Evolutionary conservation across 179 eudicot species (phyloP).

Genomic region (Amaranthus tricolor): DNA sequence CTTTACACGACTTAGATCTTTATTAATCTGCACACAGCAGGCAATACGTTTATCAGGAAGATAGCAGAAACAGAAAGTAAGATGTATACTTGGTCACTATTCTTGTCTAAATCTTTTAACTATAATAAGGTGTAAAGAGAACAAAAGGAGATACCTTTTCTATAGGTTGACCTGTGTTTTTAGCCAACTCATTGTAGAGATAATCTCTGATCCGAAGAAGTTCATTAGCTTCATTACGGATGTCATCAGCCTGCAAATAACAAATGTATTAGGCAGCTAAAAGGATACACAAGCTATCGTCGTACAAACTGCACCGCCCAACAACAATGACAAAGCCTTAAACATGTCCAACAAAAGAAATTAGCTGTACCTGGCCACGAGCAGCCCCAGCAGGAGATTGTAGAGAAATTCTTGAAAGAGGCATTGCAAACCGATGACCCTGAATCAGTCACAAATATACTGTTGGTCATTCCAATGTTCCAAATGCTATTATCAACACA

Average conservation of each 20-base stretch:
- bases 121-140: neutral
- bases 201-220: slow-evolving; percentile 78
- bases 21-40: slow-evolving; percentile 52
- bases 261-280: neutral
- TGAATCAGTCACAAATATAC: slow-evolving; percentile 19
- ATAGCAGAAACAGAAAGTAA: neutral
- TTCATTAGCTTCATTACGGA: slow-evolving; percentile 71
- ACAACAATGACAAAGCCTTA: no score
- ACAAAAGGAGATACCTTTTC: slow-evolving; percentile 52
- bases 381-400: slow-evolving; percentile 81
- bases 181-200: slow-evolving; percentile 69
- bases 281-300: neutral
- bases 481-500: neutral
- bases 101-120: neutral
- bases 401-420: slow-evolving; percentile 64
- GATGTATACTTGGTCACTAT: neutral
- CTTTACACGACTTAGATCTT: slow-evolving; percentile 62
- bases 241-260: slow-evolving; percentile 70
- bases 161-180: slow-evolving; percentile 78
- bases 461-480: neutral
- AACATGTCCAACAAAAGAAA: neutral
- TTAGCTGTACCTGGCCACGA: slow-evolving; percentile 66
- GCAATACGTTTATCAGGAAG: slow-evolving; percentile 7
- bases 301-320: neutral
- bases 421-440: slow-evolving; percentile 79